Evolutionary conservation across 495 filamentous ascomycete species (phyloP).

Genomic region (Penicillium antarcticum): DNA sequence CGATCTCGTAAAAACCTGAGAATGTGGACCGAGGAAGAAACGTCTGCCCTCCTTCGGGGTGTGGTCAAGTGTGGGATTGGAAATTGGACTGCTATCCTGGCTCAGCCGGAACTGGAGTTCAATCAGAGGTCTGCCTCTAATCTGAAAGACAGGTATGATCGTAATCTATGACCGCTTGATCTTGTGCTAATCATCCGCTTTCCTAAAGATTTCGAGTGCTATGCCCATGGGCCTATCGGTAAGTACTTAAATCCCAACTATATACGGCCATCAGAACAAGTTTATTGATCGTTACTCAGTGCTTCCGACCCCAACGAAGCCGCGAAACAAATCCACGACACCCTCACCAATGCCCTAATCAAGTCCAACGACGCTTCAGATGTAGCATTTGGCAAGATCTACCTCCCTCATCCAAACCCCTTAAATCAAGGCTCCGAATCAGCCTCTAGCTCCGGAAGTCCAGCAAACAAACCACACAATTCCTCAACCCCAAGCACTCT

Average conservation of each 20-base stretch:
- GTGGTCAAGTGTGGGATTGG: conserved; percentile 81
- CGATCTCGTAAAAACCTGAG: conserved; percentile 47
- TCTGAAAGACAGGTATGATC: conserved; percentile 69
- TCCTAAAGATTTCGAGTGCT: conserved; percentile 62
- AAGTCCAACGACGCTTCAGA: conserved; percentile 29
- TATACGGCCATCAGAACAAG: neutral
- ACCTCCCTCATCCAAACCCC: conserved; percentile 15
- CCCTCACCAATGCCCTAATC: conserved; percentile 36
- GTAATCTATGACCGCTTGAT: neutral
- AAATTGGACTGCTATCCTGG: conserved; percentile 83
- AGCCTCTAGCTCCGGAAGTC: conserved; percentile 6
- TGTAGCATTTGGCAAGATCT: conserved; percentile 22
- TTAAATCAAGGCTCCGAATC: conserved; percentile 10
- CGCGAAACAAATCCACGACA: conserved; percentile 38
- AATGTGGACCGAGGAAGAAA: conserved; percentile 85
- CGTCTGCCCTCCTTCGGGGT: conserved; percentile 68
- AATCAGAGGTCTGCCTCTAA: conserved; percentile 74
- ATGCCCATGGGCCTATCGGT: conserved; percentile 58
- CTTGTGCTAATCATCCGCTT: conserved; percentile 14
- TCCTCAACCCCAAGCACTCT: conserved; percentile 21
- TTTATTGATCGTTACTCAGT: conserved; percentile 16
- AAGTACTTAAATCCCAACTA: neutral
- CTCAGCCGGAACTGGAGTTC: conserved; percentile 70
- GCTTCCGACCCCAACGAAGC: conserved; percentile 47
- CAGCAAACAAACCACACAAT: conserved; percentile 12